Conservation (phyloP, 2,329 filamentous ascomycete genomes). For the Chaetomium sp. region DNA sequence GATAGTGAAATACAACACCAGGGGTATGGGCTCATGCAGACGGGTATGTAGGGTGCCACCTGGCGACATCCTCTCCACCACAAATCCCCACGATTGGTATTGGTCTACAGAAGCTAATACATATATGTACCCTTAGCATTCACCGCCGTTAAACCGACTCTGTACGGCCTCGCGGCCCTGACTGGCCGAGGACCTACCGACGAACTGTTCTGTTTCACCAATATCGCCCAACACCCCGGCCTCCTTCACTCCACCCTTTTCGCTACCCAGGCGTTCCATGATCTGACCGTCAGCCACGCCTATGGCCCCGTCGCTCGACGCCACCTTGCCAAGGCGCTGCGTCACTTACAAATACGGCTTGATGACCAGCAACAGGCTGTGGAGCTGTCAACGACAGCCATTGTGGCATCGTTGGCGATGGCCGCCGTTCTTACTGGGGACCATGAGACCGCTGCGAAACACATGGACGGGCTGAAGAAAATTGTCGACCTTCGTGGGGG, state of each 20-base stretch:
- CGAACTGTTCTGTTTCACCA: constrained; percentile 20
- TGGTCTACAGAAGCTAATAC: too few relatives aligned
- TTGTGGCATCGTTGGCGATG: constrained; percentile 21
- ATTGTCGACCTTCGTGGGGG: constrained; percentile 25
- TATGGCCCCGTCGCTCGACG: neutral
- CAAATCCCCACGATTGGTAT: too few relatives aligned
- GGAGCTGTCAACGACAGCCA: constrained; percentile 19
- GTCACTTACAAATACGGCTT: constrained; percentile 17
- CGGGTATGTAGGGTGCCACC: neutral
- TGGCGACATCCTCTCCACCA: too few relatives aligned
- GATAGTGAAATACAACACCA: neutral
- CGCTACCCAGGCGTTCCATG: constrained; percentile 22
- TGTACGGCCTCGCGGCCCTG: constrained; percentile 11
- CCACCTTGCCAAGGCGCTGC: constrained; percentile 3
- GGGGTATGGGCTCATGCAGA: neutral
- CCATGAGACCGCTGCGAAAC: constrained; percentile 18
- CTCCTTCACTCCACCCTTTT: constrained; percentile 24
- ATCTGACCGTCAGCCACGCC: neutral
- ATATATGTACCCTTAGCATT: constrained; percentile 2
- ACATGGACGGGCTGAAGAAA: constrained; percentile 23
- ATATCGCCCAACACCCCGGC: constrained; percentile 19
- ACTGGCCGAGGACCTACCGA: neutral
- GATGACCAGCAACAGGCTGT: constrained; percentile 14
- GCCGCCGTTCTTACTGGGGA: constrained; percentile 22
- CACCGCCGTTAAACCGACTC: constrained; percentile 21